These are phyloP conservation scores for Kandelia obovata DNA, from an alignment of 345 rosid genomes.

Conservation along the genomic window DNA sequence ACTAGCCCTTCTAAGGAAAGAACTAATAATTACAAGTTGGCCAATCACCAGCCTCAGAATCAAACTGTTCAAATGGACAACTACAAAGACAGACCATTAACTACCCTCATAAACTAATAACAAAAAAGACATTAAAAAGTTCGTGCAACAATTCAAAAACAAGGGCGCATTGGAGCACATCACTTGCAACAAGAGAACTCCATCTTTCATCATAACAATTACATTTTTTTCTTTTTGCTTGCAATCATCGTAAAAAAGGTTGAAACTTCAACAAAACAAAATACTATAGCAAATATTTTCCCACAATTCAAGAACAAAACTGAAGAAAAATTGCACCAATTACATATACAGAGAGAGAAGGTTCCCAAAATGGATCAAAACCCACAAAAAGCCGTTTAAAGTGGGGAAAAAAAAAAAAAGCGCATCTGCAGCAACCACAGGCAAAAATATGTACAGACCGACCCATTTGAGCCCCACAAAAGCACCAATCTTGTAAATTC, in stretches of 20 bases:
- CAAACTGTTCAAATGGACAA: conserved; percentile 12
- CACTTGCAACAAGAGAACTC: neutral
- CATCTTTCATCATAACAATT: too few species aligned
- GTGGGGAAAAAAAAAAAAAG: neutral
- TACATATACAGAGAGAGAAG: too few species aligned
- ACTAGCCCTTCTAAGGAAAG: conserved; percentile 19
- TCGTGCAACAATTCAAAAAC: conserved; percentile 2
- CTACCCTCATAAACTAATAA: conserved; percentile 13
- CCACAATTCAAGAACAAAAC: neutral
- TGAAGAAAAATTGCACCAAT: too few species aligned
- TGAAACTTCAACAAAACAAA: neutral
- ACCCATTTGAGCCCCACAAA: neutral
- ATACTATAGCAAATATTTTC: neutral
- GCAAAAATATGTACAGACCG: neutral
- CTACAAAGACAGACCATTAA: conserved; percentile 16
- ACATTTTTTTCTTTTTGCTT: too few species aligned
- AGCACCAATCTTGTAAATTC: neutral
- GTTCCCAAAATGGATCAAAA: too few species aligned
- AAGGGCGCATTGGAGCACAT: neutral
- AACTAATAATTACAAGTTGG: conserved; percentile 28
- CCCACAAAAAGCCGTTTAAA: neutral
- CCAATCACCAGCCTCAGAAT: conserved; percentile 27
- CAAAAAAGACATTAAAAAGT: neutral
- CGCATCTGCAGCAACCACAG: neutral
- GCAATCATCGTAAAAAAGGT: too few species aligned